A percentile compares a stretch with the other conserved stretches of the same genome.
phyloP scores from a whole-genome alignment of 2,329 filamentous ascomycete species.

The Sarocladium kiliense region DNA sequence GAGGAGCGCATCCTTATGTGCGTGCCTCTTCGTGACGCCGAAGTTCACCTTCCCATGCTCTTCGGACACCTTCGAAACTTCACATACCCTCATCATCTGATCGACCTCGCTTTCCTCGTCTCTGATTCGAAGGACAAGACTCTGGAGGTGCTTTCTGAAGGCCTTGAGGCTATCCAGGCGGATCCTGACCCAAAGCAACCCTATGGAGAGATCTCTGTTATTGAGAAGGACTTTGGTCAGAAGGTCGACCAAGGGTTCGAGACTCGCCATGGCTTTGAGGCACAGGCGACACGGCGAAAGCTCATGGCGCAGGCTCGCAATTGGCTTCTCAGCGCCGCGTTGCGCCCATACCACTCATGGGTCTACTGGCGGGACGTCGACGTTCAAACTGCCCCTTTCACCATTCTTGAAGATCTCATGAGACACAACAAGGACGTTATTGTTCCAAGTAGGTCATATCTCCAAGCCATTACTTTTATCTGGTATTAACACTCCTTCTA shows the following conservation, averaged over 20 bases:
- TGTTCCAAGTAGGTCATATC: slow-evolving; percentile 75
- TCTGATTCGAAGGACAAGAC: slow-evolving; percentile 96
- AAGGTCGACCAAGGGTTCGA: slow-evolving; percentile 97
- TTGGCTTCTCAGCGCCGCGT: slow-evolving; percentile 88
- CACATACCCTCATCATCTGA: slow-evolving; percentile 93
- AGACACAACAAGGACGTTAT: slow-evolving; percentile 98
- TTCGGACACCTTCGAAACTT: slow-evolving; percentile 96
- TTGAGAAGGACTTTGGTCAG: slow-evolving; percentile 98
- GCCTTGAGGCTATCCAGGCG: slow-evolving; percentile 74
- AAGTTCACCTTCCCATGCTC: slow-evolving; percentile 93
- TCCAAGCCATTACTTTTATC: too few relatives aligned
- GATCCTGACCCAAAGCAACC: slow-evolving; percentile 73
- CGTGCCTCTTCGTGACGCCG: slow-evolving; percentile 88
- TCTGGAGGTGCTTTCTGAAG: slow-evolving; percentile 66
- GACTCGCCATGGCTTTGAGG: slow-evolving; percentile 93
- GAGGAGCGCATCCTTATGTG: slow-evolving; percentile 94
- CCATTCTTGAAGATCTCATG: slow-evolving; percentile 96
- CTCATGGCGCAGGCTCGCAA: slow-evolving; percentile 97
- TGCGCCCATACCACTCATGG: slow-evolving; percentile 95
- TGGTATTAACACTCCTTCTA: too few relatives aligned
- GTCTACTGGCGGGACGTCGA: slow-evolving; percentile 99
- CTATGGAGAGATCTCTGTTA: slow-evolving; percentile 94
- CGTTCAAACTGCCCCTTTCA: slow-evolving; percentile 94
- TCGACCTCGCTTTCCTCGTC: slow-evolving; percentile 93
- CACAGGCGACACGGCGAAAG: slow-evolving; percentile 88